phyloP scores from a whole-genome alignment of 441 rosid species.

The Croton setiger region DNA sequence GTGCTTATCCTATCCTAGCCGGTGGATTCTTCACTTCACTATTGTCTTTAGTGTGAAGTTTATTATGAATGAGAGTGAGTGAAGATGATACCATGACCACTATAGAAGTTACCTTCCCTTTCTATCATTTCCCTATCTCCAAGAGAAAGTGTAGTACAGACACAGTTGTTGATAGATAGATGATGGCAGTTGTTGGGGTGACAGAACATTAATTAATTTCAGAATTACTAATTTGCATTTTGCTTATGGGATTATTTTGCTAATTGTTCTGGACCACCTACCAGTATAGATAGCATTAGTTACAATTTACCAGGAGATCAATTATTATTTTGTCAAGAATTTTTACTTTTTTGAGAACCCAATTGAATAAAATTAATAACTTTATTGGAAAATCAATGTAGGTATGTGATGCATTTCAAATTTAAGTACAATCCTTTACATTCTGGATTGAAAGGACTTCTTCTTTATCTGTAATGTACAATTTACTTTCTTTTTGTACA shows the following conservation, averaged over 20 bases:
- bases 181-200: constrained; percentile 27
- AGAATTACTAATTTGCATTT: background rate
- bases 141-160: constrained; percentile 10
- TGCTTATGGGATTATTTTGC: background rate
- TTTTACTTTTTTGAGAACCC: too few relatives aligned
- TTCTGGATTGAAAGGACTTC: background rate
- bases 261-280: constrained; percentile 6
- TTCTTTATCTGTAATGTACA: too few relatives aligned
- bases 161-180: constrained; percentile 12
- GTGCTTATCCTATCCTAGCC: constrained; percentile 20
- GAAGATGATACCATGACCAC: constrained; percentile 27
- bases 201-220: constrained; percentile 9
- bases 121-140: background rate
- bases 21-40: constrained; percentile 10
- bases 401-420: too few relatives aligned
- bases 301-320: background rate
- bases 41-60: constrained; percentile 19
- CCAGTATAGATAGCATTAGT: background rate
- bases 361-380: too few relatives aligned
- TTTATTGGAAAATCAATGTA: too few relatives aligned
- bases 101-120: constrained; percentile 14
- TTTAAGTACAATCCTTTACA: background rate
- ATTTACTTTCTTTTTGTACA: background rate
- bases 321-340: too few relatives aligned
- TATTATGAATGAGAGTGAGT: background rate